Conservation (phyloP, 2,329 filamentous ascomycete species). For the Trichoderma sp. region DNA sequence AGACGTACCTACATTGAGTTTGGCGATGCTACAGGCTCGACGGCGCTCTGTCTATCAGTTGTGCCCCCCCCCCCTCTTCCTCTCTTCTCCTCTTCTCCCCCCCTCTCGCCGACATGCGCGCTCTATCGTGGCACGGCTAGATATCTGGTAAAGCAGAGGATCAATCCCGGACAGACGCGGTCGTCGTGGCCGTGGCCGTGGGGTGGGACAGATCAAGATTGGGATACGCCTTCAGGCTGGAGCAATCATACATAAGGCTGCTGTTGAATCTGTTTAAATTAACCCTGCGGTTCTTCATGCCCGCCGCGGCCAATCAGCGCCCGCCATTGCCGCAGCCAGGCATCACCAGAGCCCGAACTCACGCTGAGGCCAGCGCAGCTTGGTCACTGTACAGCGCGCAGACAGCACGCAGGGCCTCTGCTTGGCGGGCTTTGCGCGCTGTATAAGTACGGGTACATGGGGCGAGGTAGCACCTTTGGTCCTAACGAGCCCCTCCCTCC, state of each 20-base stretch:
- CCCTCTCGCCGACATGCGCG: conserved; percentile 10
- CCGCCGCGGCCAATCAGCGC: conserved; percentile 11
- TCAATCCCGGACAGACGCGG: neutral
- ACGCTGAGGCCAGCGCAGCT: conserved; percentile 13
- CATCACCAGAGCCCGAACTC: conserved; percentile 9
- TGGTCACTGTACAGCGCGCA: conserved; percentile 17
- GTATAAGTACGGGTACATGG: conserved; percentile 7
- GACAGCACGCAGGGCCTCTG: conserved; percentile 3
- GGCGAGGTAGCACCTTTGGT: neutral
- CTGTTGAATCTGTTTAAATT: conserved; percentile 8
- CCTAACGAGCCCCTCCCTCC: conserved; percentile 17
- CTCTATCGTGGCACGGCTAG: conserved; percentile 20
- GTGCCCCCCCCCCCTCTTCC: neutral
- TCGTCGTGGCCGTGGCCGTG: neutral
- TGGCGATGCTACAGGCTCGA: conserved; percentile 16
- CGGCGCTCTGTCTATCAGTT: neutral
- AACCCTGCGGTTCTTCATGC: conserved; percentile 15
- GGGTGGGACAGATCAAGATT: conserved; percentile 18
- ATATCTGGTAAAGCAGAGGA: neutral
- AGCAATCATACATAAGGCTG: conserved; percentile 16
- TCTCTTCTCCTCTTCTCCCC: neutral
- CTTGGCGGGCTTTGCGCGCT: conserved; percentile 8
- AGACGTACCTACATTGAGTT: conserved; percentile 13
- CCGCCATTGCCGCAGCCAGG: conserved; percentile 8
- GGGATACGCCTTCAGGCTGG: conserved; percentile 15